These are phyloP conservation scores for Cunninghamia lanceolata DNA, from an alignment of 75 land plant species.

Conservation along the genomic window DNA sequence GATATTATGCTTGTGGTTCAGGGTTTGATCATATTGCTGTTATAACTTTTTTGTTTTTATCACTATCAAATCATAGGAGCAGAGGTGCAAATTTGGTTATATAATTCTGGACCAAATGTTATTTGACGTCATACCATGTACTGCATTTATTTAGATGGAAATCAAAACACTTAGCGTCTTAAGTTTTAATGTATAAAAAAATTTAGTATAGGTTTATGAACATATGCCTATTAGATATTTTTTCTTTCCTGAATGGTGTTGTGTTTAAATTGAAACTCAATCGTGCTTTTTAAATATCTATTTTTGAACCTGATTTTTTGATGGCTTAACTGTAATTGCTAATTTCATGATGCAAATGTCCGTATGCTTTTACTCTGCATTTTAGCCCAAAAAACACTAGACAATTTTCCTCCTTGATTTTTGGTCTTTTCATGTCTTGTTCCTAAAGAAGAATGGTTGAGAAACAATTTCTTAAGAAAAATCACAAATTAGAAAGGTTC, in stretches of 20 bases:
- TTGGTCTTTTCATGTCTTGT: not conserved
- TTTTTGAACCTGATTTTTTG: too few species aligned
- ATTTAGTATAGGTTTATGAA: not conserved
- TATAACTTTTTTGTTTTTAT: too few species aligned
- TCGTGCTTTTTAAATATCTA: too few species aligned
- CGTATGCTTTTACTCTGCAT: too few species aligned
- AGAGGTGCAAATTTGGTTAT: not conserved
- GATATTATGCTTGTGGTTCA: not conserved
- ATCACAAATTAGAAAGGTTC: not conserved
- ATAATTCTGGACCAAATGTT: not conserved
- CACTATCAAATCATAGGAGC: not conserved
- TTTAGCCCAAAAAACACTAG: too few species aligned
- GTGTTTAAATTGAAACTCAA: not conserved
- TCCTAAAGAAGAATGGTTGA: not conserved
- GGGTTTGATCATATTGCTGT: not conserved
- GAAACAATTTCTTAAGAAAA: not conserved
- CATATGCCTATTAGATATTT: not conserved
- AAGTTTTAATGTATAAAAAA: too few species aligned
- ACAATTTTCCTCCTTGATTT: not conserved
- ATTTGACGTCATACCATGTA: not conserved
- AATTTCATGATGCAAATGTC: too few species aligned
- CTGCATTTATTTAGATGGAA: not conserved
- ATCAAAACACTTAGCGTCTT: not conserved
- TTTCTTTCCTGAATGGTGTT: too few species aligned
- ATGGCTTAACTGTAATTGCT: too few species aligned